Evolutionary conservation across 2,329 filamentous ascomycete species (phyloP).

Genomic region (Xylariaceae sp.): DNA sequence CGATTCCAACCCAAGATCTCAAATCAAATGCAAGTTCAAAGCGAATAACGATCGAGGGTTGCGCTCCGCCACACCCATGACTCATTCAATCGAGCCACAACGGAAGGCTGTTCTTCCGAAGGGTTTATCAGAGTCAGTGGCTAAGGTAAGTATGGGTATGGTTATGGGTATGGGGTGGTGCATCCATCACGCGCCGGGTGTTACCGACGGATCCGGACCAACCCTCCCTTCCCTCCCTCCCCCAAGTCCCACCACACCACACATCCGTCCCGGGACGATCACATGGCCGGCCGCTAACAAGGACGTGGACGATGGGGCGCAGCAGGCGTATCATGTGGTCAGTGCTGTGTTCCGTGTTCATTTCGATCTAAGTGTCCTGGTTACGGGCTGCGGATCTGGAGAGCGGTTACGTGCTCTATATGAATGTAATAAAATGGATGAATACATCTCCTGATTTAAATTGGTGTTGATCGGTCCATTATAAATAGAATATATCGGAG

Average conservation of each 20-base stretch:
- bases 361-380: background rate
- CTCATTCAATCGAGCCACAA: background rate
- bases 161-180: background rate
- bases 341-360: constrained; percentile 15
- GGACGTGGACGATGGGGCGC: constrained; percentile 22
- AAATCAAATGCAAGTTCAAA: too few species aligned
- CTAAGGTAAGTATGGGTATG: too few species aligned
- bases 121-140: too few species aligned
- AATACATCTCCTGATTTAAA: too few species aligned
- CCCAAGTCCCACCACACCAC: constrained; percentile 23
- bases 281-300: constrained; percentile 29
- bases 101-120: constrained; percentile 5
- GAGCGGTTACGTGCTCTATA: too few species aligned
- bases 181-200: constrained; percentile 28
- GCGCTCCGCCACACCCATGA: constrained; percentile 17
- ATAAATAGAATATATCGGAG: too few species aligned
- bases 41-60: constrained; percentile 25
- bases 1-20: too few species aligned
- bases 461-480: too few species aligned
- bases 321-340: constrained; percentile 22
- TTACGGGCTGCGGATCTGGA: too few species aligned
- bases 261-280: constrained; percentile 23
- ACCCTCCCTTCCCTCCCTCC: background rate
- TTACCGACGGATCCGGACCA: constrained; percentile 27
- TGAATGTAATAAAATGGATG: too few species aligned